Conservation (phyloP, 228 moss, liverwort and hornwort species). For the Sphagnum fallax region DNA sequence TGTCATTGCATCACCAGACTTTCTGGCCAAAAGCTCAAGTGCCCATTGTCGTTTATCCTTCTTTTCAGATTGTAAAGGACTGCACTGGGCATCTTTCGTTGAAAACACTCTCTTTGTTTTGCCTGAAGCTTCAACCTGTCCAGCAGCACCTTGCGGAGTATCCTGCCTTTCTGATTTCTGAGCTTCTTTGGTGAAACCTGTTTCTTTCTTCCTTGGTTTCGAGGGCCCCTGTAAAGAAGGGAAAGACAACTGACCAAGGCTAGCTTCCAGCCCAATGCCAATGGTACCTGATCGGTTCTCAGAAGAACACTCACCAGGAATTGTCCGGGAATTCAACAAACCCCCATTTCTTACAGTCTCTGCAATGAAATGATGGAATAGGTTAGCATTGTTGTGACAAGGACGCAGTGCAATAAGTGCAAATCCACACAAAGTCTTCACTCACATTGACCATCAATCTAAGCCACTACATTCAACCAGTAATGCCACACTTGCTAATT, state of each 20-base stretch:
- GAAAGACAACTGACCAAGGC: slow-evolving; percentile 9
- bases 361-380: slow-evolving; percentile 6
- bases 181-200: slow-evolving; percentile 10
- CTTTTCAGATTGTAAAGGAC: slow-evolving; percentile 31
- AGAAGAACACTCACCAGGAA: slow-evolving; percentile 9
- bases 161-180: slow-evolving; percentile 9
- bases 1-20: slow-evolving; percentile 52
- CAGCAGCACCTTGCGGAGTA: background rate
- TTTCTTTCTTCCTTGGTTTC: slow-evolving; percentile 4
- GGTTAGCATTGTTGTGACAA: no score
- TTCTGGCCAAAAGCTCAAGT: slow-evolving; percentile 90
- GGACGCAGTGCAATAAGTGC: background rate
- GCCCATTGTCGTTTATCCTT: slow-evolving; percentile 98
- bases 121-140: slow-evolving; percentile 10
- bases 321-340: slow-evolving; percentile 20
- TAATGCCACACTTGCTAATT: background rate
- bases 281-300: slow-evolving; percentile 13
- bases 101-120: slow-evolving; percentile 14
- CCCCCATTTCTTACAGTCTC: slow-evolving; percentile 18
- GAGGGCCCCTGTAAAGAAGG: slow-evolving; percentile 11
- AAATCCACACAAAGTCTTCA: background rate
- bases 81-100: background rate
- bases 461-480: background rate
- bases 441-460: background rate
- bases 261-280: slow-evolving; percentile 15